Percentiles rank a stretch among this genome's conserved stretches.
Conservation (phyloP, 306 rosid genomes). For the Sindora glabra region DNA sequence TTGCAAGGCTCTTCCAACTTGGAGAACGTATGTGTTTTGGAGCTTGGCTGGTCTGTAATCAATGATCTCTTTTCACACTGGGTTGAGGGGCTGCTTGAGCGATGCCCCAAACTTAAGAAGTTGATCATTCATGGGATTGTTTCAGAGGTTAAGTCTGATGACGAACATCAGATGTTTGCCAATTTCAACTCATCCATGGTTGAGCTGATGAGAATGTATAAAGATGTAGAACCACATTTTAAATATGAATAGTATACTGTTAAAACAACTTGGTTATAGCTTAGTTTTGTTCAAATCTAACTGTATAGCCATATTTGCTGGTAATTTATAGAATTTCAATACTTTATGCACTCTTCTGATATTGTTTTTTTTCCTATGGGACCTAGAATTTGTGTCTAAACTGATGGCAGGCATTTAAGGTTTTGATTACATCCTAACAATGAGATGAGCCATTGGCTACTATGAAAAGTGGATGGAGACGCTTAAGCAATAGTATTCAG, state of each 20-base stretch:
- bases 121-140: slow-evolving; percentile 33
- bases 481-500: background rate
- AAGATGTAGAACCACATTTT: slow-evolving; percentile 34
- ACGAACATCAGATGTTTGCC: slow-evolving; percentile 35
- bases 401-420: background rate
- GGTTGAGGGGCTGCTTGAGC: slow-evolving; percentile 39
- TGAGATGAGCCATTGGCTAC: background rate
- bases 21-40: slow-evolving; percentile 32
- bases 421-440: background rate
- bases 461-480: background rate
- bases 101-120: slow-evolving; percentile 36
- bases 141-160: slow-evolving; percentile 34
- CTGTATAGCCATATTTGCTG: slow-evolving; percentile 21
- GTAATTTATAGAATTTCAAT: slow-evolving; percentile 11
- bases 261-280: slow-evolving; percentile 13
- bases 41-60: slow-evolving; percentile 42
- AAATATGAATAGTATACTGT: slow-evolving; percentile 30
- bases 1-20: slow-evolving; percentile 30
- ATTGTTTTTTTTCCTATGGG: background rate
- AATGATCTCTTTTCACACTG: slow-evolving; percentile 36
- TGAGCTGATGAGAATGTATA: slow-evolving; percentile 43
- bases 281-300: slow-evolving; percentile 11
- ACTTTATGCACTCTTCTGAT: slow-evolving; percentile 7
- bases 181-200: slow-evolving; percentile 34
- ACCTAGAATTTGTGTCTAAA: slow-evolving; percentile 12